phyloP scores from a whole-genome alignment of 2,329 filamentous ascomycete genomes.

The Diaporthe sp. region DNA sequence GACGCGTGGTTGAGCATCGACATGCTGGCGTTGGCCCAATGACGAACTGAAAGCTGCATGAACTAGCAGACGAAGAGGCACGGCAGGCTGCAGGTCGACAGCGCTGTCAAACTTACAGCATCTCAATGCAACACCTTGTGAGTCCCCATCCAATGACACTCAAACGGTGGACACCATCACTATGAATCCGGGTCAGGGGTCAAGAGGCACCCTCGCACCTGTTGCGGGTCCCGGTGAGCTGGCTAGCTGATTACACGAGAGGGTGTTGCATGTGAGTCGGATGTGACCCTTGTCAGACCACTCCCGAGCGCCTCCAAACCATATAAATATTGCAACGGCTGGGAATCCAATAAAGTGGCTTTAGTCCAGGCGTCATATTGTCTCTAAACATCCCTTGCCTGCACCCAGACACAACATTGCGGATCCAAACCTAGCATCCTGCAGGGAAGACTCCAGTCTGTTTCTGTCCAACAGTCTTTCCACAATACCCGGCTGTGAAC shows the following conservation, averaged over 20 bases:
- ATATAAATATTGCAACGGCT: background rate
- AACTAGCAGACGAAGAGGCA: background rate
- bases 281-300: slow-evolving; percentile 2
- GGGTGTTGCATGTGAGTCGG: background rate
- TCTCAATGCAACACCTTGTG: background rate
- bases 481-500: background rate
- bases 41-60: background rate
- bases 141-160: background rate
- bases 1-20: background rate
- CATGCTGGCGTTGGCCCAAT: background rate
- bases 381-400: background rate
- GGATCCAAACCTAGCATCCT: background rate
- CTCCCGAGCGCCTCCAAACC: background rate
- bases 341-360: too few relatives aligned
- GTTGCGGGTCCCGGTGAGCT: slow-evolving; percentile 14
- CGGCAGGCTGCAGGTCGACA: slow-evolving; percentile 1
- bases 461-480: background rate
- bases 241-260: background rate
- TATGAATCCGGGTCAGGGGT: background rate
- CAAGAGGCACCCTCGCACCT: background rate
- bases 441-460: background rate
- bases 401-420: background rate
- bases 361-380: background rate
- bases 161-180: background rate
- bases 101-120: slow-evolving; percentile 20